These are phyloP conservation scores for Alisma plantagoaquatica DNA, from an alignment of 106 monocot species.

Conservation along the genomic window DNA sequence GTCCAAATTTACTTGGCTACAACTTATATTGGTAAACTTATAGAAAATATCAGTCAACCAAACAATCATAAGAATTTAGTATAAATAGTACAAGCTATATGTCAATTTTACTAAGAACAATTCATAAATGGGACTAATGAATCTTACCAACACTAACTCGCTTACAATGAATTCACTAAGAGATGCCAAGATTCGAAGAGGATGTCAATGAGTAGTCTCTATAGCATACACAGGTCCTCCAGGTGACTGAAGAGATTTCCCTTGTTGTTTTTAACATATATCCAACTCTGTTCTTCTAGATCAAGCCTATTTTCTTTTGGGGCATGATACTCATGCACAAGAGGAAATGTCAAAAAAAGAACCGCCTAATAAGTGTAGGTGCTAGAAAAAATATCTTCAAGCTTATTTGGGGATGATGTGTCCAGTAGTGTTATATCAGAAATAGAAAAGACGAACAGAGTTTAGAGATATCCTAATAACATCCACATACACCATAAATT, in stretches of 20 bases:
- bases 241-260: slow-evolving; percentile 84
- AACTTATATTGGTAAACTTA: no score
- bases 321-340: slow-evolving; percentile 54
- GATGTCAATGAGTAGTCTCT: slow-evolving; percentile 67
- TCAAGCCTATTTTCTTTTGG: slow-evolving; percentile 58
- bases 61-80: slow-evolving; percentile 78
- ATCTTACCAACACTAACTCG: slow-evolving; percentile 30
- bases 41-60: no score
- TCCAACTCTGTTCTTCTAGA: slow-evolving; percentile 62
- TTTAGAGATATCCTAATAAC: no score
- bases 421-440: no score
- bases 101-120: slow-evolving; percentile 42
- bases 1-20: no score
- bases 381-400: slow-evolving; percentile 97
- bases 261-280: slow-evolving; percentile 60
- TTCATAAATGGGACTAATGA: slow-evolving; percentile 16
- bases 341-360: slow-evolving; percentile 78
- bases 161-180: slow-evolving; percentile 58
- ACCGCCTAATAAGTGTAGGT: slow-evolving; percentile 20
- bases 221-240: slow-evolving; percentile 88
- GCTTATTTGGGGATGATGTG: slow-evolving; percentile 85
- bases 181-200: slow-evolving; percentile 75
- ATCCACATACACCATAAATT: no score
- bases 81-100: slow-evolving; percentile 72
- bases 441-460: no score